Base-by-base conservation (phyloP, 495 filamentous ascomycete genomes). In the Aspergillus heteromorphus region DNA sequence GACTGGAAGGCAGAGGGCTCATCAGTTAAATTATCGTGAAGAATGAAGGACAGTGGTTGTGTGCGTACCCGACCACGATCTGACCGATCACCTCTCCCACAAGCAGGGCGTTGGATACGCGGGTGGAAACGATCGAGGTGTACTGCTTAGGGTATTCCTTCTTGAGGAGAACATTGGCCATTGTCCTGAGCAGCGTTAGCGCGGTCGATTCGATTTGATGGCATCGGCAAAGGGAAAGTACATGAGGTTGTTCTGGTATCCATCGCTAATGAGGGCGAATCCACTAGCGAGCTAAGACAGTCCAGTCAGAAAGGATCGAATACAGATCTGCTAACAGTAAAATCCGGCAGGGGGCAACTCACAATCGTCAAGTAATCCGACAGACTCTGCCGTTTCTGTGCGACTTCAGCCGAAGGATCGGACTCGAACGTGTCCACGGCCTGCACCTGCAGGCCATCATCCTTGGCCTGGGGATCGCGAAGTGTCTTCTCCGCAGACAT, bases 231-330 rank as follows among this genome's bases (percentile, higher is more conserved):
- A n/a, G 21, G 10, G 21, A n/a, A 38, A 14, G 6, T 47, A 47
- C 43, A 47, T 47, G 21, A 47, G 27, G 23, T 47, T 47, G 43
- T 47, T 47, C 43, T 47, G 43, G 21, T 47, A 47, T 14, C 43
- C 43, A 47, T 47, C 43, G 13, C 43, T 47, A 13, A 47, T 47
- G 13, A 47, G 10, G 43, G 43, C 43, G n/a, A 47, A 47, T 6
- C 43, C 43, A 29, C 43, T 47, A 10, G 43, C 43, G 10, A 47
- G n/a, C 43, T 47, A 23, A 29, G 11, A 14, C 5, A 14, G 34
- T 38, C 34, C 5, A 14, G 34, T 38, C 34, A n/a, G 34, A 14
- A 38, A 14, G 34, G 5, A 13, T n/a, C n/a, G 34, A 14, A n/a
- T 1, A 4, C 11, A n/a, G 1, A 13, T 11, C 31, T 13, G 34